Evolutionary conservation across 495 filamentous ascomycete genomes (phyloP), one percentile per base, ranked within the genome.

Genomic region (Wilcoxina mikolae): DNA sequence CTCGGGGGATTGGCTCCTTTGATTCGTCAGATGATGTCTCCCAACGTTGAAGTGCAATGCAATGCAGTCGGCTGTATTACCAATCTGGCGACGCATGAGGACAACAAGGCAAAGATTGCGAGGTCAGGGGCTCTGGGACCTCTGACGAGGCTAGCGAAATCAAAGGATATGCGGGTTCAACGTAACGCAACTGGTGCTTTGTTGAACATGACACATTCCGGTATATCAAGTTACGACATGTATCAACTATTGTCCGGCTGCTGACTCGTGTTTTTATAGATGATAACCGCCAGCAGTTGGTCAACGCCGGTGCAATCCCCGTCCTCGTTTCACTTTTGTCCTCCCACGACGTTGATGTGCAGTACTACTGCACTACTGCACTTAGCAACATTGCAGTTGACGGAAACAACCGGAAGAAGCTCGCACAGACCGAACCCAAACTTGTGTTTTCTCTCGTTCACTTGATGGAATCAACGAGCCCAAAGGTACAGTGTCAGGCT

Each of bases 31-130:
- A 98, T 98, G 91, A 87, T 87, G 75, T 95, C 90, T 38, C 79
- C 82, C n/a, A 98, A 98, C 61, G 91, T 98, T 57, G 91, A 98
- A 69, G 91, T 98, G 28, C 91, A 96, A 68, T 98, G 91, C 76
- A 98, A 98, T 67, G 91, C 91, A 29, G 91, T 98, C 47, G 91
- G 91, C 39, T 98, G 91, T 71, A 96, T 98, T 62, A 98, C 91
- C 3, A 98, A 98, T 65, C 70, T 98, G 26, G 91, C 91, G 55
- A 98, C 91, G 0, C 91, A 98, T 64, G 91, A 98, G 70, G 91
- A 96, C 52, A 98, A 98, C 71, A 98, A 98, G 73, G 87, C 93
- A 39, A 95, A 93, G 70, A 98, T 98, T 63, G 93, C 91, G 58
- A 80, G 86, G 43, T 96, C 93, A 10, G 91, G 93, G 24, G 93